These are phyloP conservation scores for Didymella segeticola DNA, from an alignment of 2,329 filamentous ascomycete genomes.

Conservation along the genomic window DNA sequence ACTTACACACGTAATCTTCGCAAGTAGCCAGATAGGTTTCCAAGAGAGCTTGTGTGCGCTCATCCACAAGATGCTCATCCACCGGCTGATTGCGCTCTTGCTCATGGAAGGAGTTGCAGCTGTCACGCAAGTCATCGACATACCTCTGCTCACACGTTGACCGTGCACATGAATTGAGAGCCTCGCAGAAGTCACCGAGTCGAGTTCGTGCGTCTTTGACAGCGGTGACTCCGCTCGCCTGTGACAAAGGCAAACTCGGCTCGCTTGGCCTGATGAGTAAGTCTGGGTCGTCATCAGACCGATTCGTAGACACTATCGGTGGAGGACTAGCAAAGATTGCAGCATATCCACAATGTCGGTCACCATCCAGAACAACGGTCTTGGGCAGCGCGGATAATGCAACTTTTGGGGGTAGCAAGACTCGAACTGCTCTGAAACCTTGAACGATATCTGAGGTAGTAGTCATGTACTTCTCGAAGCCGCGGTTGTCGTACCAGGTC, in stretches of 20 bases:
- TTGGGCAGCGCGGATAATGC: background rate
- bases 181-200: slow-evolving; percentile 22
- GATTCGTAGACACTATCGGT: background rate
- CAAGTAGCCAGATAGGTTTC: slow-evolving; percentile 22
- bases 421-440: slow-evolving; percentile 2
- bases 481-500: slow-evolving; percentile 47
- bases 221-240: background rate
- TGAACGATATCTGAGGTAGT: slow-evolving; percentile 18
- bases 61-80: background rate
- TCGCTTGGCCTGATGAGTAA: too few relatives aligned
- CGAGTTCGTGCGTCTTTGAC: background rate
- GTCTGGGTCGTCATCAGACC: background rate
- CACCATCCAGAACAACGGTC: background rate
- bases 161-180: slow-evolving; percentile 14
- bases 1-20: slow-evolving; percentile 10
- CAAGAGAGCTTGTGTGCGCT: slow-evolving; percentile 3
- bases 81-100: background rate
- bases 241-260: background rate
- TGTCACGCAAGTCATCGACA: slow-evolving; percentile 23
- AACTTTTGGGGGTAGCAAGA: background rate
- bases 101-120: slow-evolving; percentile 25
- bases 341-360: slow-evolving; percentile 4
- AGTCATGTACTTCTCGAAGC: slow-evolving; percentile 45
- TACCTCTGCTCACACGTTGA: slow-evolving; percentile 31
- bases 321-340: slow-evolving; percentile 13